A percentile compares a stretch with the other conserved stretches of the same genome.
These are phyloP conservation scores for Dianthus caryophyllus DNA, from an alignment of 148 eudicot species.

Conservation along the genomic window DNA sequence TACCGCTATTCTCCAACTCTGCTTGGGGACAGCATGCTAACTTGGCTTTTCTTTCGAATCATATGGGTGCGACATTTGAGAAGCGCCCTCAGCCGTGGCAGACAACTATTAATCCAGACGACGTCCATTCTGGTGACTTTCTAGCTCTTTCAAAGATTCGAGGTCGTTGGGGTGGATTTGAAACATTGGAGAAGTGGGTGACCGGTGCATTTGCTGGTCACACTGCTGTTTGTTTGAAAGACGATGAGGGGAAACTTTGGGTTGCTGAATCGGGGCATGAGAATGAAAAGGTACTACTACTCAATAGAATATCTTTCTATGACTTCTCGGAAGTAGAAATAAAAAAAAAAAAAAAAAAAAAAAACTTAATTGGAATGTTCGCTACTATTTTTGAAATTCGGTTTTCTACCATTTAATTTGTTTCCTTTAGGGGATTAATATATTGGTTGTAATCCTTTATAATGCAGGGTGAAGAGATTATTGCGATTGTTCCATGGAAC, in stretches of 20 bases:
- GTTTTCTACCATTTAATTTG: neutral
- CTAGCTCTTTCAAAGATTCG: constrained; percentile 95
- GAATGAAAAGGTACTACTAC: constrained; percentile 80
- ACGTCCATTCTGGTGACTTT: constrained; percentile 95
- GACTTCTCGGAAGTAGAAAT: neutral
- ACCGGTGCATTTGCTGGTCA: constrained; percentile 99
- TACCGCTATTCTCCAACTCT: constrained; percentile 84
- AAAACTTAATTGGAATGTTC: neutral
- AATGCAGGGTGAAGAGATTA: constrained; percentile 90
- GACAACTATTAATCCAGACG: constrained; percentile 64
- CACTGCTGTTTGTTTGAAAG: constrained; percentile 95
- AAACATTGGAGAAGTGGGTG: constrained; percentile 98
- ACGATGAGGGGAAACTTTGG: constrained; percentile 83
- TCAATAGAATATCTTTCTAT: neutral
- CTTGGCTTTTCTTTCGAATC: constrained; percentile 76
- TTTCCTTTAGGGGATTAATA: neutral
- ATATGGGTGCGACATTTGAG: constrained; percentile 91
- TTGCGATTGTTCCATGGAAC: constrained; percentile 86
- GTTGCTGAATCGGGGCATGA: constrained; percentile 99
- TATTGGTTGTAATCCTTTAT: constrained; percentile 6
- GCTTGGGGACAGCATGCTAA: constrained; percentile 91
- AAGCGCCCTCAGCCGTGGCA: constrained; percentile 79
- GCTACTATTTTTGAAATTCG: neutral
- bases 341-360: too few relatives aligned
- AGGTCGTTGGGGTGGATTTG: constrained; percentile 99